Conservation (phyloP, 2,329 filamentous ascomycete genomes). For the Aspergillus sp. region DNA sequence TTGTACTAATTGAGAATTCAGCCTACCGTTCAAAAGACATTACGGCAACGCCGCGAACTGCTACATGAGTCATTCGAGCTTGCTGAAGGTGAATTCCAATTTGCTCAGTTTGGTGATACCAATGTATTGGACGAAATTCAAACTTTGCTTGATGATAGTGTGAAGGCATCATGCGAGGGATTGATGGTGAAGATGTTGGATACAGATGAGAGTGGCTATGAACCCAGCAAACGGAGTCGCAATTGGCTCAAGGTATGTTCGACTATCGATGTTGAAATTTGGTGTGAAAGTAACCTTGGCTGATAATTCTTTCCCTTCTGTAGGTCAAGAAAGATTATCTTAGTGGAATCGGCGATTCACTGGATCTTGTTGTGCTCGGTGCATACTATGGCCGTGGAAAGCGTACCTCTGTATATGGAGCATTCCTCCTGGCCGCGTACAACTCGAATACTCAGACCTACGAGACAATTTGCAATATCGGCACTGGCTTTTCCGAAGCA, state of each 20-base stretch:
- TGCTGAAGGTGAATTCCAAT: slow-evolving; percentile 84
- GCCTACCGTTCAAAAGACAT: slow-evolving; percentile 77
- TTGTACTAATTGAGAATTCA: slow-evolving; percentile 13
- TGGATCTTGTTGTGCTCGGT: slow-evolving; percentile 91
- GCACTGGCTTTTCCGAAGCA: slow-evolving; percentile 94
- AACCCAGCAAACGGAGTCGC: slow-evolving; percentile 90
- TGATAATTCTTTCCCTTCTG: slow-evolving; percentile 4
- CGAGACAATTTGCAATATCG: slow-evolving; percentile 97
- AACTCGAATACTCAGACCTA: slow-evolving; percentile 75
- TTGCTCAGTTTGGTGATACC: slow-evolving; percentile 81
- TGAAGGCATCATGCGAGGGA: slow-evolving; percentile 94
- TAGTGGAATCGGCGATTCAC: slow-evolving; percentile 84
- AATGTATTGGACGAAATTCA: slow-evolving; percentile 93
- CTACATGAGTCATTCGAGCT: slow-evolving; percentile 69
- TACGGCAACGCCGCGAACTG: slow-evolving; percentile 76
- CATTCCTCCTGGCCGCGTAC: slow-evolving; percentile 92
- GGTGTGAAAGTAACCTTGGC: too few relatives aligned
- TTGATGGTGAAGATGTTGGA: slow-evolving; percentile 99
- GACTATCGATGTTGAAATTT: neutral
- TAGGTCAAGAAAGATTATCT: slow-evolving; percentile 98
- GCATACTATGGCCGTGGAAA: slow-evolving; percentile 95
- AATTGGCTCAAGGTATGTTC: slow-evolving; percentile 88
- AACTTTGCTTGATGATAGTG: slow-evolving; percentile 82
- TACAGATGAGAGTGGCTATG: slow-evolving; percentile 85
- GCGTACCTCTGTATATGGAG: slow-evolving; percentile 90